Conservation (phyloP, 2,329 filamentous ascomycete genomes). For the Fusarium drepaniforme region DNA sequence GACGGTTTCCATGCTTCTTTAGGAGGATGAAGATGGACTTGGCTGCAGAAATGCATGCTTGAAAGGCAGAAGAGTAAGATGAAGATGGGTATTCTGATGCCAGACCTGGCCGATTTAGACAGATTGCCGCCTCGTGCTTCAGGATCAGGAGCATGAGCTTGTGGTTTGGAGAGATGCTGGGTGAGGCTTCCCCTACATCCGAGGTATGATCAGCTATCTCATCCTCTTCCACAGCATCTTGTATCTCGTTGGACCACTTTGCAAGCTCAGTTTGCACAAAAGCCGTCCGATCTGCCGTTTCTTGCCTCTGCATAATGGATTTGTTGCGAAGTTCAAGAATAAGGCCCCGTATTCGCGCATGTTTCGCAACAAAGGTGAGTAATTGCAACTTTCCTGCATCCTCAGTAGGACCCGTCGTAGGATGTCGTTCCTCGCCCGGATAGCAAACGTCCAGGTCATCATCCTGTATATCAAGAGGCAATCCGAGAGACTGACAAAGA, state of each 20-base stretch:
- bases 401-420: constrained; percentile 14
- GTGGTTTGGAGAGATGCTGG: constrained; percentile 50
- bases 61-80: constrained; percentile 61
- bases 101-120: constrained; percentile 62
- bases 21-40: constrained; percentile 59
- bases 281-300: constrained; percentile 55
- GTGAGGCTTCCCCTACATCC: constrained; percentile 6
- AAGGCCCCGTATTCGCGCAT: constrained; percentile 61
- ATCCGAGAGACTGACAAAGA: constrained; percentile 66
- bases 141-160: constrained; percentile 56
- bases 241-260: constrained; percentile 66
- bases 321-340: constrained; percentile 67
- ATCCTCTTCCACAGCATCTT: constrained; percentile 59
- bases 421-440: constrained; percentile 60
- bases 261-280: constrained; percentile 62
- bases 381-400: constrained; percentile 49
- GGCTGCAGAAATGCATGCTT: constrained; percentile 64
- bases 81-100: constrained; percentile 57
- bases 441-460: constrained; percentile 71
- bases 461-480: constrained; percentile 67
- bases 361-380: constrained; percentile 57
- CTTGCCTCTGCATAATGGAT: constrained; percentile 58
- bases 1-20: constrained; percentile 42
- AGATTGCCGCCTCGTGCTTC: constrained; percentile 63
- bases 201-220: constrained; percentile 24